Evolutionary conservation across 306 rosid species (phyloP).

Genomic region (Vigna hirtella): DNA sequence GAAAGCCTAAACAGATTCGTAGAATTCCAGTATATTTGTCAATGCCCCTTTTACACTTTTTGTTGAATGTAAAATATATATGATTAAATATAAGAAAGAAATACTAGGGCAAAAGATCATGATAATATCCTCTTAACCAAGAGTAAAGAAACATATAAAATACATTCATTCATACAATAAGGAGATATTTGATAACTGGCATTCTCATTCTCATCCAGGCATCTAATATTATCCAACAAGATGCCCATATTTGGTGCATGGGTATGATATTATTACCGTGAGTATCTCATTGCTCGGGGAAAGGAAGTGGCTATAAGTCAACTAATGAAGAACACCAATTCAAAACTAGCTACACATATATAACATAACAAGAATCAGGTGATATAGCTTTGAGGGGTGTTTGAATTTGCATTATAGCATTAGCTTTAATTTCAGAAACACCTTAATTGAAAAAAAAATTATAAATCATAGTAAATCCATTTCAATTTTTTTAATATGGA

Average conservation of each 20-base stretch:
- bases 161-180: conserved; percentile 17
- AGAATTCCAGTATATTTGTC: conserved; percentile 40
- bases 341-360: conserved; percentile 2
- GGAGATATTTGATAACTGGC: conserved; percentile 21
- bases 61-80: conserved; percentile 8
- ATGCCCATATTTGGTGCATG: conserved; percentile 25
- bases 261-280: conserved; percentile 11
- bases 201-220: conserved; percentile 33
- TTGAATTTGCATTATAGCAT: conserved; percentile 31
- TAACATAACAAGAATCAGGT: background rate
- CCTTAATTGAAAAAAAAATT: conserved; percentile 13
- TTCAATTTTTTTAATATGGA: conserved; percentile 25
- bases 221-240: conserved; percentile 24
- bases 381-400: conserved; percentile 18
- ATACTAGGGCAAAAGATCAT: conserved; percentile 25
- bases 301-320: background rate
- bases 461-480: conserved; percentile 22
- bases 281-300: conserved; percentile 19
- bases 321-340: background rate
- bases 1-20: conserved; percentile 74
- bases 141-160: conserved; percentile 26
- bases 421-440: conserved; percentile 19
- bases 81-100: conserved; percentile 20
- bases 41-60: conserved; percentile 4
- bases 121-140: conserved; percentile 18